Evolutionary conservation across 768 basidiomycete species (phyloP).

Genomic region (Multifurca ochricompacta): DNA sequence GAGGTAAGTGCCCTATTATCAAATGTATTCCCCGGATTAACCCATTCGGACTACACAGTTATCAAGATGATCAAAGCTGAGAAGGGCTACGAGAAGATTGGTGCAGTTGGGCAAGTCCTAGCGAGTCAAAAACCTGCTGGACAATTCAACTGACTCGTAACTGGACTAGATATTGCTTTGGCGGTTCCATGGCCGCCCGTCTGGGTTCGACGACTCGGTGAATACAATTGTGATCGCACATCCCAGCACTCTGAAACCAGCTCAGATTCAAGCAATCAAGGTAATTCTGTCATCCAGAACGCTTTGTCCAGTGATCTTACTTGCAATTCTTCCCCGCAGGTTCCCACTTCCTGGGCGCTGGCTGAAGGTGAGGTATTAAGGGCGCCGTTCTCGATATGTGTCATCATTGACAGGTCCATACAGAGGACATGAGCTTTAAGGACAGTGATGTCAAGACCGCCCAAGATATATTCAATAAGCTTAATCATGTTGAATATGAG

Average conservation of each 20-base stretch:
- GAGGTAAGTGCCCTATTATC: constrained; percentile 19
- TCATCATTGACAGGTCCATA: neutral
- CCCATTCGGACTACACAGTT: constrained; percentile 26
- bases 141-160: neutral
- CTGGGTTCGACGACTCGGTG: constrained; percentile 28
- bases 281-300: constrained; percentile 14
- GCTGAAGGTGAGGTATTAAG: constrained; percentile 29
- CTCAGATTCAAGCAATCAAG: constrained; percentile 32
- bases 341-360: constrained; percentile 29
- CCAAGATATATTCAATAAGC: constrained; percentile 28
- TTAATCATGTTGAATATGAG: constrained; percentile 29
- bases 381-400: neutral
- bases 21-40: neutral
- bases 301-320: constrained; percentile 21
- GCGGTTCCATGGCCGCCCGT: constrained; percentile 28
- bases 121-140: neutral
- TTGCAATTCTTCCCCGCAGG: neutral
- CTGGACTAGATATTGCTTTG: constrained; percentile 32
- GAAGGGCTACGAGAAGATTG: constrained; percentile 35
- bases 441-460: constrained; percentile 24
- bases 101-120: constrained; percentile 34
- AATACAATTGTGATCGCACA: constrained; percentile 36
- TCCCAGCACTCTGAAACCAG: constrained; percentile 29
- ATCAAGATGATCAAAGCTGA: constrained; percentile 31
- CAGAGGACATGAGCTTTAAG: constrained; percentile 32